These are phyloP conservation scores for Pyropia yezoensis DNA, from an alignment of 23 red algal genomes.

Conservation along the genomic window DNA sequence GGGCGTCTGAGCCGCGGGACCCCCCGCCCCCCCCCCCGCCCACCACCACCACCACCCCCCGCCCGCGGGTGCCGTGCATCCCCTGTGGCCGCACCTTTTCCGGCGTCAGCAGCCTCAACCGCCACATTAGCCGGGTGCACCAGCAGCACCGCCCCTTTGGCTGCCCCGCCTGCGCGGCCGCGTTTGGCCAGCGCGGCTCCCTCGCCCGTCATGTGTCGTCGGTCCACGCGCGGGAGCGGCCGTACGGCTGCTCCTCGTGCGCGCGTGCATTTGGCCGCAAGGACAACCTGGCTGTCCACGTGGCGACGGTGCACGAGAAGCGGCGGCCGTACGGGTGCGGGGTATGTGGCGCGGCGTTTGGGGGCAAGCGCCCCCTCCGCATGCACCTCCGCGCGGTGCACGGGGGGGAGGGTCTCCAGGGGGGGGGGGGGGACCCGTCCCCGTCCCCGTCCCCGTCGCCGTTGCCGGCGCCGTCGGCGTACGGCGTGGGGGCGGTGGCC, in stretches of 20 bases:
- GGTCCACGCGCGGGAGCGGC: conserved; percentile 30
- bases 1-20: too few species aligned
- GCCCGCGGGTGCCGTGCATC: conserved; percentile 17
- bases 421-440: too few species aligned
- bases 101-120: conserved; percentile 43
- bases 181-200: conserved; percentile 45
- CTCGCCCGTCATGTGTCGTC: conserved; percentile 28
- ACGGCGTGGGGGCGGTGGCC: too few species aligned
- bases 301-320: conserved; percentile 40
- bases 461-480: too few species aligned
- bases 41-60: too few species aligned
- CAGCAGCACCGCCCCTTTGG: conserved; percentile 42
- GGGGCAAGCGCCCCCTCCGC: conserved; percentile 32
- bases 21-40: too few species aligned
- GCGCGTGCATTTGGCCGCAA: conserved; percentile 30
- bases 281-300: conserved; percentile 46
- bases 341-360: conserved; percentile 43
- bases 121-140: conserved; percentile 40
- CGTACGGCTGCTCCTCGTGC: conserved; percentile 29
- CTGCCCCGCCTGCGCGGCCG: conserved; percentile 21
- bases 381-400: conserved; percentile 53
- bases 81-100: conserved; percentile 41
- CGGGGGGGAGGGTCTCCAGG: conserved; percentile 12
- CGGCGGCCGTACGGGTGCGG: conserved; percentile 33
- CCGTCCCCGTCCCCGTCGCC: too few species aligned